These are phyloP conservation scores for Ophiocordyceps robertsii DNA, from an alignment of 2,329 filamentous ascomycete species.

Conservation along the genomic window DNA sequence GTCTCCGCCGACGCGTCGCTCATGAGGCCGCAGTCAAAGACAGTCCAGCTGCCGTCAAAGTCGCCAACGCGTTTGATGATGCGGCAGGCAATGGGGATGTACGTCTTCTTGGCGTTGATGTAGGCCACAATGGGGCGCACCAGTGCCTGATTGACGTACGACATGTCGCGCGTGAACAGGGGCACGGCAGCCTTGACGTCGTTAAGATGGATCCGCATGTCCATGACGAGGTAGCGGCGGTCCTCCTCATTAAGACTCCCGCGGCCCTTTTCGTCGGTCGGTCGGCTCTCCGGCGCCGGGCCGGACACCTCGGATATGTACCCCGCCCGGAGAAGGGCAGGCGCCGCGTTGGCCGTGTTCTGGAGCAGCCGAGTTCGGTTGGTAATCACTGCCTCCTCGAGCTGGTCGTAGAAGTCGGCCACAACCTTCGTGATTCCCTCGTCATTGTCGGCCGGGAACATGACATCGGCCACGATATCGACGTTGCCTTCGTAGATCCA, in stretches of 20 bases:
- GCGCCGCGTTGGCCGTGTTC: slow-evolving; percentile 21
- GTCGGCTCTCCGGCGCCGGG: slow-evolving; percentile 2
- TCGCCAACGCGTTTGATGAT: slow-evolving; percentile 81
- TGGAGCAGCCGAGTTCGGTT: slow-evolving; percentile 54
- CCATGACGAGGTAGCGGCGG: slow-evolving; percentile 78
- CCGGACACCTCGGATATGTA: slow-evolving; percentile 17
- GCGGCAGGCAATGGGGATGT: slow-evolving; percentile 88
- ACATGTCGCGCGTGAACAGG: slow-evolving; percentile 80
- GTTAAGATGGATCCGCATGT: slow-evolving; percentile 88
- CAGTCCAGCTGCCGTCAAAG: slow-evolving; percentile 91
- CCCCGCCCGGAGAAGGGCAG: slow-evolving; percentile 15
- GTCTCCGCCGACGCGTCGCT: slow-evolving; percentile 87
- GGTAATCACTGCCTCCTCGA: slow-evolving; percentile 81
- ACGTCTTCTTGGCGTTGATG: slow-evolving; percentile 89
- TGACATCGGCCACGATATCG: slow-evolving; percentile 89
- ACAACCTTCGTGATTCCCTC: slow-evolving; percentile 88
- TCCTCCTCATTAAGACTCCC: slow-evolving; percentile 27
- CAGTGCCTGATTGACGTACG: slow-evolving; percentile 90
- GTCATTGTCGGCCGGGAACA: slow-evolving; percentile 80
- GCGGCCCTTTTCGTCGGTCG: slow-evolving; percentile 3
- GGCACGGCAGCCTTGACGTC: slow-evolving; percentile 88
- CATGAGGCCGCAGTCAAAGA: slow-evolving; percentile 88
- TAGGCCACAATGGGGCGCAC: slow-evolving; percentile 95
- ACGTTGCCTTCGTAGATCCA: slow-evolving; percentile 98
- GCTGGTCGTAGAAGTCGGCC: slow-evolving; percentile 91